Conservation (phyloP, 495 filamentous ascomycete species). For the Parathielavia hyrcaniae region DNA sequence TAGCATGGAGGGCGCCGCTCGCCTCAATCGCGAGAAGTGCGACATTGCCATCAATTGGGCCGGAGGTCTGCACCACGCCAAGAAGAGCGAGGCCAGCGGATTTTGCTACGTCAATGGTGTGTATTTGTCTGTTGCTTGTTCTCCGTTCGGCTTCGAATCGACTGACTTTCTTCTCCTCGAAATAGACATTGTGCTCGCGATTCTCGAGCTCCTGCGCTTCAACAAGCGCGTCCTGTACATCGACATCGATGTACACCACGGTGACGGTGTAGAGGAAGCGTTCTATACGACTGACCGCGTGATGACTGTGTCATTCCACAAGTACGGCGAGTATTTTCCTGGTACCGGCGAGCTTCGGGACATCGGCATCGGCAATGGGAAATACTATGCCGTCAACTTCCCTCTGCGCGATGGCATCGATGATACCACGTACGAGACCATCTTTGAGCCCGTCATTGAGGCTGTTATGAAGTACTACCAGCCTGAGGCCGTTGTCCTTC, state of each 20-base stretch:
- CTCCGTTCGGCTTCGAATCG: neutral
- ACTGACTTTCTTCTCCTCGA: neutral
- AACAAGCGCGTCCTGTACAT: conserved; percentile 93
- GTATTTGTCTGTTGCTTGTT: conserved; percentile 15
- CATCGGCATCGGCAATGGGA: conserved; percentile 86
- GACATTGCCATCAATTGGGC: conserved; percentile 99
- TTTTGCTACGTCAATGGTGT: conserved; percentile 98
- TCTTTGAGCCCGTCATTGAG: conserved; percentile 91
- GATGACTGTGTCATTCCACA: conserved; percentile 94
- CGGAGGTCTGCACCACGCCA: conserved; percentile 96
- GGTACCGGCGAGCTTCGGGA: conserved; percentile 94
- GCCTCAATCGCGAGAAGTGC: conserved; percentile 87
- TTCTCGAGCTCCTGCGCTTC: conserved; percentile 79
- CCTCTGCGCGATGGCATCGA: conserved; percentile 95
- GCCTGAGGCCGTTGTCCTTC: conserved; percentile 89
- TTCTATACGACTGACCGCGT: conserved; percentile 96
- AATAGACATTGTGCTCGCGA: conserved; percentile 89
- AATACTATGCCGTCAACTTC: conserved; percentile 95
- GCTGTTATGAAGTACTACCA: conserved; percentile 94
- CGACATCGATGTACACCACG: conserved; percentile 97
- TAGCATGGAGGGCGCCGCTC: conserved; percentile 92
- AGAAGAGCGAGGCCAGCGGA: conserved; percentile 85
- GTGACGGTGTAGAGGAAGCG: conserved; percentile 93
- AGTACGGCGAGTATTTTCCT: conserved; percentile 98
- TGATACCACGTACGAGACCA: conserved; percentile 82